Evolutionary conservation across 139 green algal species (phyloP), one percentile per base, ranked within the genome.

Genomic region (Chlamydomonas sphaeroides): DNA sequence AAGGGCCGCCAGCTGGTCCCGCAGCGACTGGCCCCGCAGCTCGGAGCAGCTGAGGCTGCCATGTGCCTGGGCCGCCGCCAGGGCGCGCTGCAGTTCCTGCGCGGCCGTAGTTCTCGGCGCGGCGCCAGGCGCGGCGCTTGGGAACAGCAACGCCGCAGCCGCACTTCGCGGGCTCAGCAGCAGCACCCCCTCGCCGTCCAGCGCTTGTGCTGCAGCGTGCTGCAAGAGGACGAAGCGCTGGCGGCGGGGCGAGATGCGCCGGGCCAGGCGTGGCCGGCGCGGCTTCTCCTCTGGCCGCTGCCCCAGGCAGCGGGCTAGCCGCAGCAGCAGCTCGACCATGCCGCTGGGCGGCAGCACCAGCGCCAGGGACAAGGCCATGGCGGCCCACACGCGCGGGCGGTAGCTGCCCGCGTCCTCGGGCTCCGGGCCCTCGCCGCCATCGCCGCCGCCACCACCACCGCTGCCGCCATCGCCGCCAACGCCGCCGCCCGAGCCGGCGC

Each of bases 261-360:
- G 39, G 10, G 74, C 59, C 15, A 80, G 74, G 59, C 74, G 74
- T 20, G 59, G 74, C 5, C 74, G 74, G 32, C 7, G n/a, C 18
- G 26, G n/a, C n/a, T n/a, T n/a, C n/a, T n/a, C n/a, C n/a, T 17
- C 0, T 33, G 35, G 70, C 35, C 25, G 70, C 51, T 62, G 41
- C n/a, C 67, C 6, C 5, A 82, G 41, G 5, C 39, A 28, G 1
- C 62, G 30, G 23, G 25, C 25, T 1, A 82, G 21, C 15, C 35
- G 25, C n/a, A 82, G 5, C 32, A 82, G 20, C 21, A 86, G 81
- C 23, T 74, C 61, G 32, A 56, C 30, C 7, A 86, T 5, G n/a
- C 38, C 72, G 26, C 11, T 33, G 36, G 81, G 81, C 14, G 81
- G 72, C 39, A 83, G 57, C 26, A 80, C 38, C n/a, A 86, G 38